A percentile compares a stretch with the other conserved stretches of the same genome.
phyloP scores from a whole-genome alignment of 371 early-diverging fungal genomes.

The Entomophthora muscae region DNA sequence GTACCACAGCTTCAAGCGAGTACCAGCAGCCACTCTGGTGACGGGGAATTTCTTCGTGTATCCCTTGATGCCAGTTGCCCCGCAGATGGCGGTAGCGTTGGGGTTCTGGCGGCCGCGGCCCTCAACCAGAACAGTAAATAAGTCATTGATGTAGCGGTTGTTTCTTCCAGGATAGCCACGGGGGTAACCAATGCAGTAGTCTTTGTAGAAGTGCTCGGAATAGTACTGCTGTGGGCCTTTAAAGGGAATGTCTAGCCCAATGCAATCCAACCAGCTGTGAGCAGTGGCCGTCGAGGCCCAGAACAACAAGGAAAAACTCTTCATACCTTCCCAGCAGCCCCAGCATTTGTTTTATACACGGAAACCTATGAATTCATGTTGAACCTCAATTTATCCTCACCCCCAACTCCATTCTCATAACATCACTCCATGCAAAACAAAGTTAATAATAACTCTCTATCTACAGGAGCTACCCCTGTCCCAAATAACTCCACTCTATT shows the following conservation, averaged over 20 bases:
- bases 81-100: conserved; percentile 18
- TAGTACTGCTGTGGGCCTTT: not conserved
- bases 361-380: no score
- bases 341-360: no score
- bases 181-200: conserved; percentile 16
- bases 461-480: no score
- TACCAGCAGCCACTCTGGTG: conserved; percentile 21
- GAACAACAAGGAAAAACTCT: no score
- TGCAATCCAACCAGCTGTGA: conserved; percentile 35
- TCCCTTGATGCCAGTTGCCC: conserved; percentile 2
- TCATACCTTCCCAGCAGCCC: no score
- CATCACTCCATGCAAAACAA: no score
- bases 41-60: conserved; percentile 18
- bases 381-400: no score
- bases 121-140: conserved; percentile 24
- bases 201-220: conserved; percentile 8
- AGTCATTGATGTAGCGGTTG: conserved; percentile 20
- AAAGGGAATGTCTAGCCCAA: conserved; percentile 12
- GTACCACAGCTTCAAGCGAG: conserved; percentile 23
- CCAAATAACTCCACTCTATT: no score
- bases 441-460: no score
- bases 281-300: no score
- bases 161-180: conserved; percentile 27
- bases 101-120: conserved; percentile 12
- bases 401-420: no score